phyloP scores from a whole-genome alignment of 768 basidiomycete genomes.

The Lentinula raphanica region DNA sequence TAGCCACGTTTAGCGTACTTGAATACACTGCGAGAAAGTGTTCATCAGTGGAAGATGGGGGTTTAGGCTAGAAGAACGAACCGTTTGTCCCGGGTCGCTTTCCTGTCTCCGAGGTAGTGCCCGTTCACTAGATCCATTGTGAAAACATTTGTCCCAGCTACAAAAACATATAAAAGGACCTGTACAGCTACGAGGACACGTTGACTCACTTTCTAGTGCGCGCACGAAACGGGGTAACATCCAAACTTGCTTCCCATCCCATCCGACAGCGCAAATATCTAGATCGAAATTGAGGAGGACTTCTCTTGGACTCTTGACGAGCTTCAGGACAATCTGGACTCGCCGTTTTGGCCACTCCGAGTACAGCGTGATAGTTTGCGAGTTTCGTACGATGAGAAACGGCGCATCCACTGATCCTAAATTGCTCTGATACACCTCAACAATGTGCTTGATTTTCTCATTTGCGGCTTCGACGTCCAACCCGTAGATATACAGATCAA shows the following conservation, averaged over 20 bases:
- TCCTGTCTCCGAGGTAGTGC: conserved; percentile 13
- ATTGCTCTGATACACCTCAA: conserved; percentile 11
- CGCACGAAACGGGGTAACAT: conserved; percentile 12
- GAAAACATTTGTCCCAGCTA: conserved; percentile 13
- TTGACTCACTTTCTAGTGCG: conserved; percentile 13
- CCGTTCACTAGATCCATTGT: conserved; percentile 16
- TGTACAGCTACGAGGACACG: not conserved
- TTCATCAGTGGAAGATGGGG: not conserved
- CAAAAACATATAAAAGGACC: not conserved
- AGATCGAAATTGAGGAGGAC: conserved; percentile 15
- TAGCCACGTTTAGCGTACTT: conserved; percentile 16
- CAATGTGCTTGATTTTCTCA: conserved; percentile 11
- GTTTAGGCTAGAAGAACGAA: not conserved
- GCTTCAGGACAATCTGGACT: conserved; percentile 16
- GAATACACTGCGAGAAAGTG: conserved; percentile 9
- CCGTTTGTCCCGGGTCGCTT: conserved; percentile 12
- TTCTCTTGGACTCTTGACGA: conserved; percentile 11
- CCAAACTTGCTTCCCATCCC: conserved; percentile 12
- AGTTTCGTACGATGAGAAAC: conserved; percentile 14
- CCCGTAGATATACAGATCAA: conserved; percentile 14
- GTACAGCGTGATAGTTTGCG: conserved; percentile 15
- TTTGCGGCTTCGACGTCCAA: conserved; percentile 8
- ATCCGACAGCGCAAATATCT: conserved; percentile 14
- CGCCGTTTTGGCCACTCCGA: conserved; percentile 11
- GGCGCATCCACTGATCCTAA: conserved; percentile 7